phyloP scores from a whole-genome alignment of 345 rosid species.

The Aegle marmelos region DNA sequence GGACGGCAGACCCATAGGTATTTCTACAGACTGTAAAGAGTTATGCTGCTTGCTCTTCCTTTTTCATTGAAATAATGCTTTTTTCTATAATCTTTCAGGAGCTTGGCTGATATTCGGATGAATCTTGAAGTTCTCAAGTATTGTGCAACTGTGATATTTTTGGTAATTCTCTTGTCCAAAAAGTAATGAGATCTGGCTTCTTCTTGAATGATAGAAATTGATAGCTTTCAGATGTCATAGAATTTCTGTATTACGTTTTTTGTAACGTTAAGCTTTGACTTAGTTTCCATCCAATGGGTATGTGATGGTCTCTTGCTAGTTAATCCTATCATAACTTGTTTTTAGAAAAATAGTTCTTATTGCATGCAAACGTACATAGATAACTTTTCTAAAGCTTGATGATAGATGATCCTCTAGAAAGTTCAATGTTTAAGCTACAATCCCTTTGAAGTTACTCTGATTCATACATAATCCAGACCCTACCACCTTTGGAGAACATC shows the following conservation, averaged over 20 bases:
- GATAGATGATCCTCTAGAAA: not conserved
- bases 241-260: conserved; percentile 22
- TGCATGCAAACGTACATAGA: not conserved
- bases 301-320: not conserved
- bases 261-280: not conserved
- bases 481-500: not conserved
- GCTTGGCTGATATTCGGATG: conserved; percentile 90
- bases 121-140: conserved; percentile 89
- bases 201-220: not conserved
- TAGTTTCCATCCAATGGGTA: not conserved
- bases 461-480: not conserved
- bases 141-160: conserved; percentile 86
- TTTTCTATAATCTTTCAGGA: conserved; percentile 47
- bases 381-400: not conserved
- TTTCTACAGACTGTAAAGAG: not conserved
- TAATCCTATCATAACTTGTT: not conserved
- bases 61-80: not conserved
- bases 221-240: not conserved
- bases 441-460: not conserved
- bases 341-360: not conserved
- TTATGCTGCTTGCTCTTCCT: not conserved
- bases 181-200: not conserved
- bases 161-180: conserved; percentile 46
- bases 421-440: not conserved
- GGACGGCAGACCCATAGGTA: conserved; percentile 87